Evolutionary conservation across 768 basidiomycete genomes (phyloP), one percentile per base, ranked within the genome.

Genomic region (Lactifluus volemus): DNA sequence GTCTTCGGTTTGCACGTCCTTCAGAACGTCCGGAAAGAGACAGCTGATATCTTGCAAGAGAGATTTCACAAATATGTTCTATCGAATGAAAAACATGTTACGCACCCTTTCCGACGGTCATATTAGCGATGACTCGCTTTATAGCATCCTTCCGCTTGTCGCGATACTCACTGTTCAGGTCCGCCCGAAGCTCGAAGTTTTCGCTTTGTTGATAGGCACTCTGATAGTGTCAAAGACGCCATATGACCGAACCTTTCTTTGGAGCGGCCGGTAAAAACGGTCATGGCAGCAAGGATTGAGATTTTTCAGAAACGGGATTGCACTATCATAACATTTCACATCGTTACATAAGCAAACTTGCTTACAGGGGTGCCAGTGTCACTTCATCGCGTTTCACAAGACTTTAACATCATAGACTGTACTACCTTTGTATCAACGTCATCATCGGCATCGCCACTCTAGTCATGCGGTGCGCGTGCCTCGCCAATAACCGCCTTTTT

Each of bases 1-100:
- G 73, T 98, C 96, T 54, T 99, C 96, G 29, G 97, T 98, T 76
- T 98, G 96, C 95, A 94, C 96, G 75, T 98, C 98, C 81, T 97
- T 97, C 70, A 99, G 85, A 34, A 98, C 96, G 74, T 98, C 93
- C 8, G 96, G 95, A 71, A 98, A 98, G 66, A 98, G 83, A 21
- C 95, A 93, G 69, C 25, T 25, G 25, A 25, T 2, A 25, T 25
- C 25, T 25, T 25, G 25, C 25, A n/a, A 12, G 21, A 39, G 32
- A 15, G 5, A n/a, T 2, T 47, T 53, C n/a, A 36, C 38, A 17
- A 38, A 38, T 7, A 53, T 44, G 5, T 11, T 3, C 21, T 1
- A 39, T 44, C 17, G 44, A 36, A 1, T 25, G 41, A 19, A n/a
- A 42, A 49, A 48, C 9, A 9, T n/a, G 25, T 14, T 48, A 68